phyloP scores from a whole-genome alignment of 495 filamentous ascomycete species.

The Penicillium tannophilum region DNA sequence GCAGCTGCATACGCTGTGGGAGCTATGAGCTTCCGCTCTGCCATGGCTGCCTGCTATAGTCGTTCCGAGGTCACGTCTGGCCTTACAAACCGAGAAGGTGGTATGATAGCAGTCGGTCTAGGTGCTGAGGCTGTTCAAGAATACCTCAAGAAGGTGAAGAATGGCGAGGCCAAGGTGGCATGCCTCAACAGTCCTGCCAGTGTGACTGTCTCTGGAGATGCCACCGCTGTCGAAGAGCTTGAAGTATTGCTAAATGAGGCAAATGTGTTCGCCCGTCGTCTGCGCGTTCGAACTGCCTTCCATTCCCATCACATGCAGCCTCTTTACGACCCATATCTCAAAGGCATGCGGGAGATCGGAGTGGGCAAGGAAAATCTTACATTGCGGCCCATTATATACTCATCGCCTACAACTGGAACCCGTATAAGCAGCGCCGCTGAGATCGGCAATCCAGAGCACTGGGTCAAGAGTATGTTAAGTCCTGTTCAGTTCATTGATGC shows the following conservation, averaged over 20 bases:
- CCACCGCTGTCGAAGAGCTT: conserved; percentile 37
- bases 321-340: too few species aligned
- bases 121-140: too few species aligned
- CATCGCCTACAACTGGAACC: too few species aligned
- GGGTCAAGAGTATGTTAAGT: conserved; percentile 32
- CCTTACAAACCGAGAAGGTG: too few species aligned
- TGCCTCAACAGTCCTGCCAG: conserved; percentile 51
- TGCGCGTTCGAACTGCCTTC: not conserved
- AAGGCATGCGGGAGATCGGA: too few species aligned
- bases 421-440: too few species aligned
- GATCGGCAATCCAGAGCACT: too few species aligned
- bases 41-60: too few species aligned
- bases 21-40: conserved; percentile 16
- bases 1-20: conserved; percentile 37
- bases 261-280: not conserved
- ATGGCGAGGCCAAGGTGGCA: conserved; percentile 32
- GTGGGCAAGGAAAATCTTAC: too few species aligned
- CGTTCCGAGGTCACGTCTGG: conserved; percentile 20
- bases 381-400: too few species aligned
- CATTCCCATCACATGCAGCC: not conserved
- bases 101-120: too few species aligned
- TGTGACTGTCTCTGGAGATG: conserved; percentile 41
- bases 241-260: not conserved
- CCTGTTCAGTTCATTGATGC: conserved; percentile 35
- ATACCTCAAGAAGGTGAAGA: conserved; percentile 13